Conservation (phyloP, 1,139 yeast genomes). For the Pichia sp. region DNA sequence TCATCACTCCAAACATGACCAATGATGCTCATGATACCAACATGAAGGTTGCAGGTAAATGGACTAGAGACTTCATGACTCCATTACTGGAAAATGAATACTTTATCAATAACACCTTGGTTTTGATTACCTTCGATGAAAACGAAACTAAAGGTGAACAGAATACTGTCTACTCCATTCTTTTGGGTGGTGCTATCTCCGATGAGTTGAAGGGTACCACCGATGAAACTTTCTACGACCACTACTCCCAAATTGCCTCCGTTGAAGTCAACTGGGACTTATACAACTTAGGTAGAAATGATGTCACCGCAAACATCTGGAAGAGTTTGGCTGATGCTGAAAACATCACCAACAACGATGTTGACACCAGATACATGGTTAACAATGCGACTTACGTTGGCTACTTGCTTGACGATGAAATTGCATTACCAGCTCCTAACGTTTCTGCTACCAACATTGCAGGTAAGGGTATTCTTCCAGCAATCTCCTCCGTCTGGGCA, state of each 20-base stretch:
- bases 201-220: constrained; percentile 32
- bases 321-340: constrained; percentile 29
- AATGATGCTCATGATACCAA: constrained; percentile 43
- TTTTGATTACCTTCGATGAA: constrained; percentile 42
- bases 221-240: constrained; percentile 41
- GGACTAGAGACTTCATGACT: constrained; percentile 37
- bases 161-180: constrained; percentile 36
- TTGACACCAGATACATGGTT: constrained; percentile 31
- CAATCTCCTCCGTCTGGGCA: constrained; percentile 39
- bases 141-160: constrained; percentile 34
- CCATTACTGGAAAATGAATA: constrained; percentile 35
- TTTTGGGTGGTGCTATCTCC: constrained; percentile 40
- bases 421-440: constrained; percentile 33
- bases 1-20: constrained; percentile 45
- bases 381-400: constrained; percentile 37
- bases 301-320: constrained; percentile 41
- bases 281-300: constrained; percentile 40
- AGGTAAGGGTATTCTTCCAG: constrained; percentile 30
- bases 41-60: constrained; percentile 35
- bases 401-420: constrained; percentile 29
- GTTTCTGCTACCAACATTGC: constrained; percentile 41
- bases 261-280: constrained; percentile 41
- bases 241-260: constrained; percentile 40
- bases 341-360: constrained; percentile 28
- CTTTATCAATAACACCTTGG: constrained; percentile 37